Evolutionary conservation across 768 basidiomycete species (phyloP).

Genomic region (Pisolithus marmoratus): DNA sequence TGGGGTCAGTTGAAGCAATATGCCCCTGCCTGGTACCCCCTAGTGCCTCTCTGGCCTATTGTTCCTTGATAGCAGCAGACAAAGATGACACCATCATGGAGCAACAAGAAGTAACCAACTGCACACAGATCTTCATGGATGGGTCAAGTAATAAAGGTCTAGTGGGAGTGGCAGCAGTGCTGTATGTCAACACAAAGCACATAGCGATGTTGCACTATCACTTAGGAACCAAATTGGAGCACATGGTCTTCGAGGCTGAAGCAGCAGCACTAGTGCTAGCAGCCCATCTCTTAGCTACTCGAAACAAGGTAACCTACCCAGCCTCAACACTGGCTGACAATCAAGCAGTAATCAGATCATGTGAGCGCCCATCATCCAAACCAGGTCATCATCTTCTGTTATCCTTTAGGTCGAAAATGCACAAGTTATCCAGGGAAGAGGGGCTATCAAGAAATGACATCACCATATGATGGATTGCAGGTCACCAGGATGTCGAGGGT

Average conservation of each 20-base stretch:
- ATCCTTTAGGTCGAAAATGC: not conserved
- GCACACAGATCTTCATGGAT: no score
- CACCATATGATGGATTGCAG: not conserved
- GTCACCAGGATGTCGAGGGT: not conserved
- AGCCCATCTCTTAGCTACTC: not conserved
- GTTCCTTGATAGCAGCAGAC: not conserved
- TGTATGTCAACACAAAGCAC: not conserved
- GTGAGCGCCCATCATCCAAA: not conserved
- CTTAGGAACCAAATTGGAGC: not conserved
- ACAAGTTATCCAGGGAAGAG: not conserved
- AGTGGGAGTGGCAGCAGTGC: conserved; percentile 13
- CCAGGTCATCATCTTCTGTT: not conserved
- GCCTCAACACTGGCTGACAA: not conserved
- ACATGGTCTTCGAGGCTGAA: not conserved
- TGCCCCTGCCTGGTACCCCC: no score
- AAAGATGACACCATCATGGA: not conserved
- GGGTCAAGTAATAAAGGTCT: no score
- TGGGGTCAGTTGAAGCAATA: no score
- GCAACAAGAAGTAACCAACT: not conserved
- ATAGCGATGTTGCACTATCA: not conserved
- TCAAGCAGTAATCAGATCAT: not conserved
- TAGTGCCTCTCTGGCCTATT: no score
- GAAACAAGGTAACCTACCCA: not conserved
- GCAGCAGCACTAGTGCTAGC: not conserved
- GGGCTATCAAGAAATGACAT: not conserved